A percentile compares a stretch with the other conserved stretches of the same genome.
These are phyloP conservation scores for Colletotrichum cereale DNA, from an alignment of 2,329 filamentous ascomycete genomes.

Conservation along the genomic window DNA sequence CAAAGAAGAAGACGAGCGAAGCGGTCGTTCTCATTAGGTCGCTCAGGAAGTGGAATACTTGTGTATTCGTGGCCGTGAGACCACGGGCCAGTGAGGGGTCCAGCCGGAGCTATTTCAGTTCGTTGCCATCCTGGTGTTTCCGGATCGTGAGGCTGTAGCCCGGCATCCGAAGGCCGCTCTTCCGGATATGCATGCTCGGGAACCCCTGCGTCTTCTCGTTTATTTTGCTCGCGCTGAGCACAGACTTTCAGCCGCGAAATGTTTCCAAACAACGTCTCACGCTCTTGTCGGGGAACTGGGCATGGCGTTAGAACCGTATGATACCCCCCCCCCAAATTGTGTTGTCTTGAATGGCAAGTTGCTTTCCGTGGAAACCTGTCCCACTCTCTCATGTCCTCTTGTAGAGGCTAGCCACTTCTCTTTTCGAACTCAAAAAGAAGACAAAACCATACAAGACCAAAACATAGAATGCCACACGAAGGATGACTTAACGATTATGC, in stretches of 20 bases:
- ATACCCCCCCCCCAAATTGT: constrained; percentile 25
- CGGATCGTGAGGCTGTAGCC: constrained; percentile 6
- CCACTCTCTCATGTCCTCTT: background rate
- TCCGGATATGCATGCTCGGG: constrained; percentile 1
- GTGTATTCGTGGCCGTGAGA: constrained; percentile 1
- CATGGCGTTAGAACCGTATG: constrained; percentile 28
- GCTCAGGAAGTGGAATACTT: background rate
- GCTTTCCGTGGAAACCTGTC: constrained; percentile 1
- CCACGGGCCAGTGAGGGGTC: background rate
- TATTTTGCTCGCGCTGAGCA: constrained; percentile 11
- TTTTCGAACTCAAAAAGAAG: background rate
- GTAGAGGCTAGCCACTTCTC: background rate
- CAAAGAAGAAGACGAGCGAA: constrained; percentile 15
- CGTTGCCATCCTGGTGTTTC: constrained; percentile 12
- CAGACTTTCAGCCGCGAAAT: constrained; percentile 29
- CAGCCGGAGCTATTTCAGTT: background rate
- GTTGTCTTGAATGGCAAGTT: constrained; percentile 17
- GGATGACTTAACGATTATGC: background rate
- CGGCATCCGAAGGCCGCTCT: constrained; percentile 29
- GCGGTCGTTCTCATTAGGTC: background rate
- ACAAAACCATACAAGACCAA: background rate
- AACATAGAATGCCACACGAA: background rate
- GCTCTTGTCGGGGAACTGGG: constrained; percentile 2
- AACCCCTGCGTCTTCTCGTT: background rate
- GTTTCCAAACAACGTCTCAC: background rate